Evolutionary conservation across 192 early-diverging fungal genomes (phyloP).

Genomic region (Diversispora eburnea): DNA sequence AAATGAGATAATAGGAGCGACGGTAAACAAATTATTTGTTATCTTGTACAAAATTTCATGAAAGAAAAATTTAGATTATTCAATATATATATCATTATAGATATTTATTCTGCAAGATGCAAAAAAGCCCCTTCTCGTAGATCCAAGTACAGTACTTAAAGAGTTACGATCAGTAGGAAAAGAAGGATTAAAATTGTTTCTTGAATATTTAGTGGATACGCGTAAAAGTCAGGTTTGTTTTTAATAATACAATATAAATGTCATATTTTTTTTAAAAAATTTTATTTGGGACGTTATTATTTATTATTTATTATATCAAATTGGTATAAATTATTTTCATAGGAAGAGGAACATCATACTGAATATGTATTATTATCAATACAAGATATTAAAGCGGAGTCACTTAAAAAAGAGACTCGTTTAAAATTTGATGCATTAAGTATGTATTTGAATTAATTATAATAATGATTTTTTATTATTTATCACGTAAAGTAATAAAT

Average conservation of each 20-base stretch:
- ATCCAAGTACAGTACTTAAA: constrained; percentile 35
- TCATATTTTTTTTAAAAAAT: background rate
- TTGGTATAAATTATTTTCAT: background rate
- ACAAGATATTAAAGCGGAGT: constrained; percentile 30
- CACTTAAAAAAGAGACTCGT: constrained; percentile 11
- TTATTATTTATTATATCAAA: too few species aligned
- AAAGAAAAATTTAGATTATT: background rate
- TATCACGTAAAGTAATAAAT: background rate
- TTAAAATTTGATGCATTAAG: constrained; percentile 15
- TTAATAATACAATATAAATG: background rate
- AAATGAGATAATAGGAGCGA: constrained; percentile 42
- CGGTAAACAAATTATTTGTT: constrained; percentile 32
- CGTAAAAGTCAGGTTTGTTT: constrained; percentile 41
- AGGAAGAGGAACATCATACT: constrained; percentile 39
- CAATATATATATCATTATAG: constrained; percentile 21
- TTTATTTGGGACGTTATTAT: background rate
- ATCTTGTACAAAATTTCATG: background rate
- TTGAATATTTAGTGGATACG: constrained; percentile 51
- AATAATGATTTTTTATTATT: background rate
- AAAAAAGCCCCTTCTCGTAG: constrained; percentile 35
- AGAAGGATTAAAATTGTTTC: constrained; percentile 37
- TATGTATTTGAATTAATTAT: background rate
- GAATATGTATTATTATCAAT: constrained; percentile 39
- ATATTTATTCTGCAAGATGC: constrained; percentile 39
- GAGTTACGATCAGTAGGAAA: constrained; percentile 36